Base-by-base conservation (phyloP, 345 rosid species). In the Eucalyptus melliodora region DNA sequence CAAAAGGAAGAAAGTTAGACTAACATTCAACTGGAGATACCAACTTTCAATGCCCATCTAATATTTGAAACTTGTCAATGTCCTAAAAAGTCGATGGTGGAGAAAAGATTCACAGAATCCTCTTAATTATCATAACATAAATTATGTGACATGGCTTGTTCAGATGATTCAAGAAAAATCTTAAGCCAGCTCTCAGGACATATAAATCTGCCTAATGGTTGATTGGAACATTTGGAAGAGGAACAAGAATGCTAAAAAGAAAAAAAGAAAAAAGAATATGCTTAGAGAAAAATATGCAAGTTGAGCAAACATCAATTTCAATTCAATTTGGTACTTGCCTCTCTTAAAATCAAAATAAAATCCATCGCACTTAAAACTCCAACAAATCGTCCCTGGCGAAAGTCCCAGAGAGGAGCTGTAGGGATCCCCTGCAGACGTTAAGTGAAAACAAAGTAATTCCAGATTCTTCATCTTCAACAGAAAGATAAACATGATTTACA, bases 331-430 rank as follows among this genome's bases (percentile, higher is more conserved):
- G 40, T 62, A 49, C 93, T 90, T 89, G 95, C 97, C 98, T 95
- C 97, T 92, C 93, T 94, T 88, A 96, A 87, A 92, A 96, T 96
- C 88, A 96, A 90, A 90, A 96, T 95, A 88, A 96, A 96, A 89
- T 96, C 98, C 65, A 89, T 90, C 40, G 94, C 97, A 88, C 95
- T 94, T 65, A 96, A 94, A 89, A 96, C 96, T 59, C 98, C 98
- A 90, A 96, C 94, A 90, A 96, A 95, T 88, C 91, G 95, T 90
- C 95, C 96, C 93, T 91, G 93, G 88, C 72, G 86, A 51, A 92
- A 93, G 90, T 96, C 98, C 98, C 97, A 96, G 16, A 96, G 95
- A 87, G 98, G 97, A 92, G 97, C 98, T 87, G 92, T 60, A 45
- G 96, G 93, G 45, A 96, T 94, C 85, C 94, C 97, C 98, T 96